A percentile compares a stretch with the other conserved stretches of the same genome.
Evolutionary conservation across 225 moss, liverwort and hornwort species (phyloP).

Genomic region (Straminergon stramineum): DNA sequence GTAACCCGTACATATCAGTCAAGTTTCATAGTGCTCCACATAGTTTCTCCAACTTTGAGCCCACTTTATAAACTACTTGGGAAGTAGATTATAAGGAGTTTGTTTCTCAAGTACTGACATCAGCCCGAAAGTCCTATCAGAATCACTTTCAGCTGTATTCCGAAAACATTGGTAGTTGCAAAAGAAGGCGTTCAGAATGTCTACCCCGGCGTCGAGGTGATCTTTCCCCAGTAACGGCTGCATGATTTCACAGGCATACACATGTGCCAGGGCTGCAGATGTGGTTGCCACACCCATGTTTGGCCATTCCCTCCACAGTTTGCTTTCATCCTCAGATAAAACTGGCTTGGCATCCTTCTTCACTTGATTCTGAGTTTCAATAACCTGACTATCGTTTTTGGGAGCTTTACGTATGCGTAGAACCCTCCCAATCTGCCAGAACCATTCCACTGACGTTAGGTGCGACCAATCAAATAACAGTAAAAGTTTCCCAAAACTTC

Average conservation of each 20-base stretch:
- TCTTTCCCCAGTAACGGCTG: slow-evolving; percentile 58
- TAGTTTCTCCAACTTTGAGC: background rate
- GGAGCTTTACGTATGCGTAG: slow-evolving; percentile 53
- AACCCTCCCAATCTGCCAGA: slow-evolving; percentile 51
- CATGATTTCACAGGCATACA: slow-evolving; percentile 58
- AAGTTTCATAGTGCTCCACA: background rate
- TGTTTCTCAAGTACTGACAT: background rate
- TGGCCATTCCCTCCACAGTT: slow-evolving; percentile 75
- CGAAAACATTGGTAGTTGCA: background rate
- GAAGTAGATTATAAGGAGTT: background rate
- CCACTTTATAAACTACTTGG: background rate
- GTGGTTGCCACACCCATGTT: slow-evolving; percentile 54
- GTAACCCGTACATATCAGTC: background rate
- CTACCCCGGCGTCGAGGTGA: slow-evolving; percentile 73
- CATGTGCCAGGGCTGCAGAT: slow-evolving; percentile 58
- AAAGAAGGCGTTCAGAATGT: background rate
- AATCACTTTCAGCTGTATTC: background rate
- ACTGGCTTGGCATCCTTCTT: slow-evolving; percentile 21
- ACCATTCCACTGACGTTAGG: background rate
- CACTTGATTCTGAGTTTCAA: slow-evolving; percentile 7
- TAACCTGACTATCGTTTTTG: slow-evolving; percentile 1
- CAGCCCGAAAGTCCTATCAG: background rate
- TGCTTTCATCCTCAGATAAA: slow-evolving; percentile 54
- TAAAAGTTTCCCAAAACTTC: background rate
- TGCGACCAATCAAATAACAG: background rate